A percentile compares a stretch with the other conserved stretches of the same genome.
Conservation (phyloP, 129 eudicot genomes). For the Flaveria ramosissima region DNA sequence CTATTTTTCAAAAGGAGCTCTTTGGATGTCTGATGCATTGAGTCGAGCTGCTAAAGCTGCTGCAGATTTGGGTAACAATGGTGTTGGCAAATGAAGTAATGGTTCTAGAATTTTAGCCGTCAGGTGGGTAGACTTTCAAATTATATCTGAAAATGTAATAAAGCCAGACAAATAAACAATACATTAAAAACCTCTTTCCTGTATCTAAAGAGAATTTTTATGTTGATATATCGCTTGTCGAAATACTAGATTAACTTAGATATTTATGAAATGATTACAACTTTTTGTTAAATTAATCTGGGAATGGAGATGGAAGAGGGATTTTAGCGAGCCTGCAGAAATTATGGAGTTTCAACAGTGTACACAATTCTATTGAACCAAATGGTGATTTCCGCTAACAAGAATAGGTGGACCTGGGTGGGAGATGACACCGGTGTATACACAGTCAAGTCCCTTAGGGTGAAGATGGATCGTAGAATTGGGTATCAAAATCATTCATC, state of each 20-base stretch:
- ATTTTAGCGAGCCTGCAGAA: too few relatives aligned
- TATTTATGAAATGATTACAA: neutral
- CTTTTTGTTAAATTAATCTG: neutral
- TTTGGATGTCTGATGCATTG: conserved; percentile 86
- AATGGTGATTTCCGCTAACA: too few relatives aligned
- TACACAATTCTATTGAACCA: too few relatives aligned
- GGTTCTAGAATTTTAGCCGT: neutral
- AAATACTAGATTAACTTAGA: neutral
- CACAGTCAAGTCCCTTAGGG: too few relatives aligned
- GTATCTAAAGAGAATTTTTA: neutral
- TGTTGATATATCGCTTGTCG: conserved; percentile 1
- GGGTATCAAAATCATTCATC: too few relatives aligned
- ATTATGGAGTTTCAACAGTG: too few relatives aligned
- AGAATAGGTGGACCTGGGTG: too few relatives aligned
- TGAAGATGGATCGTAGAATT: too few relatives aligned
- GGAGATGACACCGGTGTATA: too few relatives aligned
- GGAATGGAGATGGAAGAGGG: too few relatives aligned
- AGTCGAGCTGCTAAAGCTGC: conserved; percentile 77
- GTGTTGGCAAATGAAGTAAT: conserved; percentile 37
- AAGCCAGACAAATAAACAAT: conserved; percentile 3
- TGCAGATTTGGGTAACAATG: conserved; percentile 73
- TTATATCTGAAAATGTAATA: neutral
- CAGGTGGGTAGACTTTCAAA: neutral
- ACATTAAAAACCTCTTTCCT: neutral
- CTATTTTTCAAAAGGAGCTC: conserved; percentile 86